A percentile compares a stretch with the other conserved stretches of the same genome.
These are phyloP conservation scores for Pythium rhizo-oryzae DNA, from an alignment of 352 stramenopile species.

Conservation along the genomic window DNA sequence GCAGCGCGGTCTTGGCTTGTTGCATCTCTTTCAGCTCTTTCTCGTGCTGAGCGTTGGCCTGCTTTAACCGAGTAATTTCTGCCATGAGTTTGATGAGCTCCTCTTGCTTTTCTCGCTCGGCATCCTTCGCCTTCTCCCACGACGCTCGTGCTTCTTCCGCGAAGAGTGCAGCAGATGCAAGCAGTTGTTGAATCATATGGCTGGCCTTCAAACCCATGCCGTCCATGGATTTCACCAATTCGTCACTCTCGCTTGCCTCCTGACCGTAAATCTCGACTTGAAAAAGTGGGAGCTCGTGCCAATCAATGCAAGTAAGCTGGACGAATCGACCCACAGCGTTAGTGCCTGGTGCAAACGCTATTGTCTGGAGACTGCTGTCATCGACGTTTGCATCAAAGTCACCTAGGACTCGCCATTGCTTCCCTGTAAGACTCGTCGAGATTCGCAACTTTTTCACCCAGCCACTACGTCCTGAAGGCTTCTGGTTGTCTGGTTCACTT, in stretches of 20 bases:
- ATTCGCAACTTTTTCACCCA: conserved; percentile 73
- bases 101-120: conserved; percentile 78
- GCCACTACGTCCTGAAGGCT: conserved; percentile 27
- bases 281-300: conserved; percentile 58
- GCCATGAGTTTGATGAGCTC: conserved; percentile 73
- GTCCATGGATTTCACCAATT: conserved; percentile 44
- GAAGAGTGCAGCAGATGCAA: conserved; percentile 47
- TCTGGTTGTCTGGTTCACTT: conserved; percentile 4
- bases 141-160: conserved; percentile 66
- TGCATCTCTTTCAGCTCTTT: conserved; percentile 58
- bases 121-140: conserved; percentile 78
- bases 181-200: conserved; percentile 54
- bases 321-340: conserved; percentile 58
- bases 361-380: conserved; percentile 32
- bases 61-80: conserved; percentile 59
- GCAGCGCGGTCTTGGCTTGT: conserved; percentile 39
- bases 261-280: conserved; percentile 74
- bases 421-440: conserved; percentile 59
- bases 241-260: conserved; percentile 55
- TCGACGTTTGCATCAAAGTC: conserved; percentile 68
- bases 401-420: conserved; percentile 61
- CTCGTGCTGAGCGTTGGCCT: conserved; percentile 48
- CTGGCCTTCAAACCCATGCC: conserved; percentile 42
- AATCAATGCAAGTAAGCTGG: conserved; percentile 66
- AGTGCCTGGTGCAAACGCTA: conserved; percentile 31